Evolutionary conservation across 1,284 basidiomycete species (phyloP).

Genomic region (Rhodotorula sp.): DNA sequence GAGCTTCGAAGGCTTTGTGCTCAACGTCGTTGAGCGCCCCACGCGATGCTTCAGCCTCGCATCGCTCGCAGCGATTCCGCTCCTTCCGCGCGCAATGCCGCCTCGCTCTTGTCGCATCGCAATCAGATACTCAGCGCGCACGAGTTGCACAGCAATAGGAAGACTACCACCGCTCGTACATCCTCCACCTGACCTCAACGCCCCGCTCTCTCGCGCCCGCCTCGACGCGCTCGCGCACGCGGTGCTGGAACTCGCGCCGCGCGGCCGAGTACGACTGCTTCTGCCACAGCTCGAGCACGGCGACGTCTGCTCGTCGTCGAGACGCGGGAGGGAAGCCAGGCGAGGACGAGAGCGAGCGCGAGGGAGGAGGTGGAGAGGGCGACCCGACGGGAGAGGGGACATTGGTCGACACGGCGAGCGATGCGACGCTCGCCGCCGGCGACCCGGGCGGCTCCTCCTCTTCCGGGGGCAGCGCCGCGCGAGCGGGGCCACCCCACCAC

Average conservation of each 20-base stretch:
- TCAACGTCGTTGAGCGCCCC: too few relatives aligned
- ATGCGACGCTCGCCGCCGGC: background rate
- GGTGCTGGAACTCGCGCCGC: slow-evolving; percentile 14
- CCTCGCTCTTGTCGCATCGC: too few relatives aligned
- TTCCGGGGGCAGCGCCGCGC: background rate
- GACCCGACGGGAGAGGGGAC: background rate
- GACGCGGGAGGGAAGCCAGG: too few relatives aligned
- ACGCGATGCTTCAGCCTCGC: too few relatives aligned
- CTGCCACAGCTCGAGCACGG: slow-evolving; percentile 14
- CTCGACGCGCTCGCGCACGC: slow-evolving; percentile 17
- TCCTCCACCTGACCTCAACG: slow-evolving; percentile 13
- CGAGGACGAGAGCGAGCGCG: background rate
- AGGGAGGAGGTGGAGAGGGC: background rate
- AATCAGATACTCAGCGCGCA: too few relatives aligned
- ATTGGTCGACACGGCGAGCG: background rate
- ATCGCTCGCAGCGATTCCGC: too few relatives aligned
- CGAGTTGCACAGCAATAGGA: background rate
- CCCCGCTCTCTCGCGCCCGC: slow-evolving; percentile 1
- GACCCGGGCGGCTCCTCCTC: background rate
- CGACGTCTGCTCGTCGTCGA: background rate
- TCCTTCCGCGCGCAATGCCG: too few relatives aligned
- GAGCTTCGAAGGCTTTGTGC: too few relatives aligned
- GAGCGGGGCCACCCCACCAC: background rate
- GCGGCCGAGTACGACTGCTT: background rate
- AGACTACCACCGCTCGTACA: slow-evolving; percentile 20